Evolutionary conservation across 805 yeast genomes (phyloP), one percentile per base, ranked within the genome.

Genomic region (Dipodascus albidus): DNA sequence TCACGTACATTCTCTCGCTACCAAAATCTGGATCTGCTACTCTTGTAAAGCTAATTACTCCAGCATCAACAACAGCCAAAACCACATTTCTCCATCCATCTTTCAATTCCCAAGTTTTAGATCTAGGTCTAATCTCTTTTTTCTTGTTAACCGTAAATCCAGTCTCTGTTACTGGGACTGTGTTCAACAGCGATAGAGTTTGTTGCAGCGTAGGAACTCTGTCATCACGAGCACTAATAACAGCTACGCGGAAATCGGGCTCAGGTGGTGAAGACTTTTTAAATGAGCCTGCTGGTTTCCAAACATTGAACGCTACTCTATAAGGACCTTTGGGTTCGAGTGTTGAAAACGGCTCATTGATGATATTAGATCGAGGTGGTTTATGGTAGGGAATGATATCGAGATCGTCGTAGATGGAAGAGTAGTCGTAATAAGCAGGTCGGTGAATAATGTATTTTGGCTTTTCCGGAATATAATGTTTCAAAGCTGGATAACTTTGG

Each of bases 181-280:
- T 50, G 4, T 64, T 64, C 23, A 70, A 59, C 38, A 74, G 57
- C 38, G 62, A 62, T 2, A 65, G 68, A 21, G 71, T 64, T 47
- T 69, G 67, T 3, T 22, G 53, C 22, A 67, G 56, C 0, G 66
- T 55, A 8, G 76, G 76, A 59, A 71, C 55, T 6, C 51, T 52
- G 64, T 61, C 47, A 60, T 61, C 54, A 57, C 58, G 53, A 1
- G 74, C 69, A 47, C 80, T 77, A 15, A 80, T 73, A 0, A 87
- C 79, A 1, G 78, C 73, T 1, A 91, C 67, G 59, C 83, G 87
- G 64, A 78, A 90, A 64, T 90, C 90, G 1, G 96, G 95, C n/a
- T 52, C 58, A 0, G 67, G 66, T 0, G 95, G 95, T 21, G 63
- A 60, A 33, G 79, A 81, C 60, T 88, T 88, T 55, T 81, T 82